Conservation (phyloP, 192 early-diverging fungal genomes). For the Dissophora globulifera region DNA sequence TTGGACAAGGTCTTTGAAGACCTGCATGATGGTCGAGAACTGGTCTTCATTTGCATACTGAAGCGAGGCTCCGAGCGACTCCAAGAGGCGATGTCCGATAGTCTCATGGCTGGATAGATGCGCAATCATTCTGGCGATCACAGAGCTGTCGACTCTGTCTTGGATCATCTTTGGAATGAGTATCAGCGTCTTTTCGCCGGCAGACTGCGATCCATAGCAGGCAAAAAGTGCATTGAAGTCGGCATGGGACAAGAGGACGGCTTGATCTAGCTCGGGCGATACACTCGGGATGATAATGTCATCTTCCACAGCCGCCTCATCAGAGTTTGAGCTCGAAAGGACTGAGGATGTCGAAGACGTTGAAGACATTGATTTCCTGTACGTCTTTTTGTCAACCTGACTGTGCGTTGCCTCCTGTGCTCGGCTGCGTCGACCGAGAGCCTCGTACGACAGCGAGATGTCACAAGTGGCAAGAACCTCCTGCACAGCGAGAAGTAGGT, state of each 20-base stretch:
- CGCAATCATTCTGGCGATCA: constrained; percentile 28
- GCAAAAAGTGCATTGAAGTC: constrained; percentile 30
- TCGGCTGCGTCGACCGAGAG: neutral
- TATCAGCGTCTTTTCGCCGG: constrained; percentile 6
- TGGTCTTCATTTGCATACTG: constrained; percentile 40
- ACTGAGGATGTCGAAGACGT: constrained; percentile 23
- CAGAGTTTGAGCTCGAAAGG: constrained; percentile 26
- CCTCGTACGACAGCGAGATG: constrained; percentile 21
- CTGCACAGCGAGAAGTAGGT: constrained; percentile 45
- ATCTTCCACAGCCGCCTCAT: constrained; percentile 7
- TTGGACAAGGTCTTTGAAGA: constrained; percentile 38
- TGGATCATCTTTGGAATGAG: constrained; percentile 34
- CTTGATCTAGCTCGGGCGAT: neutral
- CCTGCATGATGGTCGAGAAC: constrained; percentile 29
- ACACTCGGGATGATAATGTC: constrained; percentile 6
- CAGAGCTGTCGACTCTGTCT: constrained; percentile 26
- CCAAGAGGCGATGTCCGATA: constrained; percentile 21
- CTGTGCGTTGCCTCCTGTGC: neutral
- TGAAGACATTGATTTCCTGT: constrained; percentile 13
- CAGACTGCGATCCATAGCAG: neutral
- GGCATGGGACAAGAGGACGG: constrained; percentile 12
- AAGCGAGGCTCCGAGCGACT: constrained; percentile 11
- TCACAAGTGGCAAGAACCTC: constrained; percentile 46
- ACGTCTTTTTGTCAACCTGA: neutral
- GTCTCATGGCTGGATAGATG: constrained; percentile 26